These are phyloP conservation scores for Pythium vanterpoolii DNA, from an alignment of 352 stramenopile species.

Conservation along the genomic window DNA sequence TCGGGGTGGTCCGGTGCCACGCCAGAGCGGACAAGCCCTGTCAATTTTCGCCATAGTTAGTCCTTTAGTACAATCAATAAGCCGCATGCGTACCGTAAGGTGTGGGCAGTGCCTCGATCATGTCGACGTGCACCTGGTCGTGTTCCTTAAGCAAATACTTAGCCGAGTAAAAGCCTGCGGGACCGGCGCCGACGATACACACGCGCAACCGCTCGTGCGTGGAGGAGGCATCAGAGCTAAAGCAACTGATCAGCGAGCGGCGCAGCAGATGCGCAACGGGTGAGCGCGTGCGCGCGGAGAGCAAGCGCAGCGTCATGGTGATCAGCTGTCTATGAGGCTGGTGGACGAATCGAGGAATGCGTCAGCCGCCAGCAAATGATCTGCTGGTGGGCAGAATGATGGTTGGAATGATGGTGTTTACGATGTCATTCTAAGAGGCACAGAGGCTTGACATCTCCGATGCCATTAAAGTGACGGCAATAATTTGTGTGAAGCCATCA, in stretches of 20 bases:
- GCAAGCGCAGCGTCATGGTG: constrained; percentile 18
- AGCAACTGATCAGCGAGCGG: constrained; percentile 9
- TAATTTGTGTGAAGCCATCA: background rate
- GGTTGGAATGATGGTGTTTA: no score
- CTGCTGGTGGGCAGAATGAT: no score
- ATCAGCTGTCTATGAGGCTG: background rate
- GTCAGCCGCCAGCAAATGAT: no score
- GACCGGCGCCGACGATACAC: constrained; percentile 89
- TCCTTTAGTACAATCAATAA: background rate
- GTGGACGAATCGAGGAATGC: no score
- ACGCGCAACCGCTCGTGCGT: constrained; percentile 43
- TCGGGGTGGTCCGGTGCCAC: constrained; percentile 98
- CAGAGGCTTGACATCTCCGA: no score
- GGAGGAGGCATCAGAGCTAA: constrained; percentile 2
- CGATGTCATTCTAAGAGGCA: no score
- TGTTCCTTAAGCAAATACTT: constrained; percentile 93
- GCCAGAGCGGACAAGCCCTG: constrained; percentile 93
- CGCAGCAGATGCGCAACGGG: constrained; percentile 12
- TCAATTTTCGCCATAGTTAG: background rate
- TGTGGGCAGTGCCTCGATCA: constrained; percentile 93
- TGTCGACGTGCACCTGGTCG: constrained; percentile 66
- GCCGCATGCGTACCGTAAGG: constrained; percentile 71
- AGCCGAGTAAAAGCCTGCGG: constrained; percentile 91
- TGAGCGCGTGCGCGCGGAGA: constrained; percentile 10
- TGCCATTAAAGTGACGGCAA: no score